These are phyloP conservation scores for Aspergillus cavernicola DNA, from an alignment of 495 filamentous ascomycete species.

Conservation along the genomic window DNA sequence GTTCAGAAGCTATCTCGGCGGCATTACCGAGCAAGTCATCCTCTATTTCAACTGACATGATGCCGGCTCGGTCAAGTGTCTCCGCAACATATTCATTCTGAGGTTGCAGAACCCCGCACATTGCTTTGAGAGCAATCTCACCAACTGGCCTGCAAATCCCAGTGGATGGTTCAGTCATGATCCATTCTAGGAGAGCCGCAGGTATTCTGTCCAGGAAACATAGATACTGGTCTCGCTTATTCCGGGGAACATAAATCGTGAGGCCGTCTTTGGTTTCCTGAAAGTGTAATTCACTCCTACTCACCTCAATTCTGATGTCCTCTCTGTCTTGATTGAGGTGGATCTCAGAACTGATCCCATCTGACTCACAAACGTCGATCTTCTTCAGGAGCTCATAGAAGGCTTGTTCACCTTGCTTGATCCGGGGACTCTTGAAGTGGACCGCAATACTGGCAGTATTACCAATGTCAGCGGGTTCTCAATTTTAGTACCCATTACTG, in stretches of 20 bases:
- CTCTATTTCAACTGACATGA: conserved; percentile 11
- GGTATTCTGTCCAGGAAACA: conserved; percentile 33
- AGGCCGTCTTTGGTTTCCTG: conserved; percentile 20
- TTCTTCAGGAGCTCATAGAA: conserved; percentile 29
- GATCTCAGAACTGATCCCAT: conserved; percentile 27
- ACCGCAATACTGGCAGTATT: conserved; percentile 24
- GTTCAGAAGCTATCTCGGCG: too few relatives aligned
- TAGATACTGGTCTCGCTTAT: conserved; percentile 26
- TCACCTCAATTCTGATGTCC: conserved; percentile 13
- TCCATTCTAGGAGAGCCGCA: conserved; percentile 25
- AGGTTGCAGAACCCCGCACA: conserved; percentile 19
- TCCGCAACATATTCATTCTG: neutral
- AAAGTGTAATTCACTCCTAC: conserved; percentile 29
- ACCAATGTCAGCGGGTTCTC: neutral
- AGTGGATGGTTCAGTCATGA: conserved; percentile 30
- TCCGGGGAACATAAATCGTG: conserved; percentile 34
- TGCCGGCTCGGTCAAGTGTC: conserved; percentile 13
- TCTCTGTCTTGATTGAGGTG: conserved; percentile 23
- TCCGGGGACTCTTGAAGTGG: conserved; percentile 32
- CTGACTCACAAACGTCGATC: conserved; percentile 25
- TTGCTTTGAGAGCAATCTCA: conserved; percentile 8
- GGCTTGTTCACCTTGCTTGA: conserved; percentile 3
- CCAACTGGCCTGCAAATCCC: conserved; percentile 14
- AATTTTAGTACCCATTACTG: neutral
- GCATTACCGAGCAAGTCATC: neutral